Percentiles rank a stretch among this genome's conserved stretches.
Evolutionary conservation across 2,329 filamentous ascomycete genomes (phyloP).

Genomic region (Colletotrichum abscissum): DNA sequence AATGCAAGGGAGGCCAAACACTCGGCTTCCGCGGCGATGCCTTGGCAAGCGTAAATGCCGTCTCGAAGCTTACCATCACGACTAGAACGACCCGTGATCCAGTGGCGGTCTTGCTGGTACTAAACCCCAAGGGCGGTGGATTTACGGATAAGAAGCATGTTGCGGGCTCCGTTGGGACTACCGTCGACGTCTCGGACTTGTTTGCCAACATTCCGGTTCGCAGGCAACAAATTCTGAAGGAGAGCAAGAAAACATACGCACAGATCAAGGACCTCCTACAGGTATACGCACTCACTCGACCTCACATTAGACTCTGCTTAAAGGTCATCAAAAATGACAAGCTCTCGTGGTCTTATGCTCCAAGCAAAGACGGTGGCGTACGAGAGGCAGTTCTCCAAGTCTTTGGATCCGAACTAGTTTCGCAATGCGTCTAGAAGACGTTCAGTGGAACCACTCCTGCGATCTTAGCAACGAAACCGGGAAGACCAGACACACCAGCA

Average conservation of each 20-base stretch:
- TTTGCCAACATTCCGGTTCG: constrained; percentile 73
- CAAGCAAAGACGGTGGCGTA: constrained; percentile 58
- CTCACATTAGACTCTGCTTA: constrained; percentile 69
- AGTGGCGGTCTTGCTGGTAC: constrained; percentile 62
- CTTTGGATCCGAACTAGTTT: constrained; percentile 66
- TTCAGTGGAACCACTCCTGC: constrained; percentile 16
- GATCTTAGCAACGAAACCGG: neutral
- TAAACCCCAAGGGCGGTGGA: constrained; percentile 56
- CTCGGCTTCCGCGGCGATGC: constrained; percentile 85
- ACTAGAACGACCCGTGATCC: constrained; percentile 72
- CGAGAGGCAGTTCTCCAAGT: constrained; percentile 72
- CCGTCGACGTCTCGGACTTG: constrained; percentile 69
- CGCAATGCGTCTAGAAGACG: constrained; percentile 61
- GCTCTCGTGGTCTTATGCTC: constrained; percentile 72
- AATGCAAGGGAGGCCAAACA: constrained; percentile 63
- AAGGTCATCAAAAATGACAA: constrained; percentile 66
- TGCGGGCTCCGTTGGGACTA: constrained; percentile 75
- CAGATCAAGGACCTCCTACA: constrained; percentile 71
- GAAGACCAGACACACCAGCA: constrained; percentile 9
- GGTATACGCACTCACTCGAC: constrained; percentile 74
- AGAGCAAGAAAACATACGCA: constrained; percentile 65
- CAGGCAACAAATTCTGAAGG: constrained; percentile 66
- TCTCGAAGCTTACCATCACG: constrained; percentile 70
- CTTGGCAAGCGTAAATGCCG: constrained; percentile 71
- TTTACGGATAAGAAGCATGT: constrained; percentile 48